Evolutionary conservation across 768 basidiomycete genomes (phyloP).

Genomic region (Termitomyces sp.): DNA sequence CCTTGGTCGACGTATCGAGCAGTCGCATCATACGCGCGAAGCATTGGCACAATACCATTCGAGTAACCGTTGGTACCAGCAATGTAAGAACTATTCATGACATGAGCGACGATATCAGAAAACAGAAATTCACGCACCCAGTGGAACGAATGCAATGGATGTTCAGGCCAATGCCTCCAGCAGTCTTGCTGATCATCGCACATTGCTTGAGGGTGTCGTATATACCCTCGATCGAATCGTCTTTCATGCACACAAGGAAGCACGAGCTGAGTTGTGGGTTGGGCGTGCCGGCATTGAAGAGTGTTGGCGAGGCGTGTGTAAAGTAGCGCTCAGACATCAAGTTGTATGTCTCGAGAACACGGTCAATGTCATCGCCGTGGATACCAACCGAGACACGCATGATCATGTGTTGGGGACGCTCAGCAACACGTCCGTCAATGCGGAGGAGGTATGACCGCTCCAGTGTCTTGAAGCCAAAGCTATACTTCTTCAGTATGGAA

Average conservation of each 20-base stretch:
- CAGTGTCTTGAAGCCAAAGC: constrained; percentile 99
- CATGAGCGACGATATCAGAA: constrained; percentile 1
- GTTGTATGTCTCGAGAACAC: constrained; percentile 87
- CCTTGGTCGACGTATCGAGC: constrained; percentile 99
- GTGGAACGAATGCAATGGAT: constrained; percentile 97
- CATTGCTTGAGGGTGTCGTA: constrained; percentile 98
- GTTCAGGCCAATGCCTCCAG: constrained; percentile 93
- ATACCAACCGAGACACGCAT: constrained; percentile 99
- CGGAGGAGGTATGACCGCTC: constrained; percentile 96
- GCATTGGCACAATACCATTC: constrained; percentile 99
- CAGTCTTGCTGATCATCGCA: constrained; percentile 99
- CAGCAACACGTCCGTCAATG: constrained; percentile 90
- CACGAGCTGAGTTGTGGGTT: constrained; percentile 93
- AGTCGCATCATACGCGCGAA: constrained; percentile 95
- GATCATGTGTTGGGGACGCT: constrained; percentile 97
- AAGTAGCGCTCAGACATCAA: constrained; percentile 98
- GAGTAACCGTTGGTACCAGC: constrained; percentile 99
- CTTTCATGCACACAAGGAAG: constrained; percentile 98
- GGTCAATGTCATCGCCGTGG: constrained; percentile 85
- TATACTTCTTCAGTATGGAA: constrained; percentile 21
- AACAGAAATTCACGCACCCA: constrained; percentile 47
- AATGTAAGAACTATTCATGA: constrained; percentile 76
- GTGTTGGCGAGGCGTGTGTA: constrained; percentile 95
- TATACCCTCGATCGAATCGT: constrained; percentile 98
- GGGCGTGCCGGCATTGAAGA: constrained; percentile 98